Evolutionary conservation across 176 grass and related monocot genomes (phyloP).

Genomic region (Puccinellia tenuiflora): DNA sequence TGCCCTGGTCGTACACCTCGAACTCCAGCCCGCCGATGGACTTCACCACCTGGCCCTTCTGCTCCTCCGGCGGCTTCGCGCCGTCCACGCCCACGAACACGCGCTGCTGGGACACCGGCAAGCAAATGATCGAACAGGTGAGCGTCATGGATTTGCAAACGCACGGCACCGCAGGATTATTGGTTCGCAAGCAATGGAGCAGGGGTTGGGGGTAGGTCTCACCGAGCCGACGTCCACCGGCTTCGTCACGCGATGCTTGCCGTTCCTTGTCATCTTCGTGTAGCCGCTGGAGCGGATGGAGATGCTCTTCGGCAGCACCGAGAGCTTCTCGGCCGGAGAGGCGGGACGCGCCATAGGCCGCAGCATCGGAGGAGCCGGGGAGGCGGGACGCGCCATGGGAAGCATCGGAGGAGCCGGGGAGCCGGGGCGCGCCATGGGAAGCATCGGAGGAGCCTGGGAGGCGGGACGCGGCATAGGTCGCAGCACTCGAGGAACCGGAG

Average conservation of each 20-base stretch:
- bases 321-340: conserved; percentile 36
- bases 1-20: conserved; percentile 92
- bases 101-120: conserved; percentile 44
- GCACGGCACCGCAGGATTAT: background rate
- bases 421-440: background rate
- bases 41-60: background rate
- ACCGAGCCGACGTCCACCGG: conserved; percentile 36
- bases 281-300: conserved; percentile 75
- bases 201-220: conserved; percentile 7
- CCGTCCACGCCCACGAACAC: conserved; percentile 45
- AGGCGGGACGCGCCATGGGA: background rate
- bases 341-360: background rate
- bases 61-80: conserved; percentile 5
- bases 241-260: conserved; percentile 32
- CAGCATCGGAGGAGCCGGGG: background rate
- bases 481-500: too few species aligned
- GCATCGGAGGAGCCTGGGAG: background rate
- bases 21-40: conserved; percentile 47
- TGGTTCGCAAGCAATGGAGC: background rate
- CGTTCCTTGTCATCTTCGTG: conserved; percentile 38
- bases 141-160: background rate
- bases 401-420: background rate
- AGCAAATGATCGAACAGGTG: background rate
- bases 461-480: too few species aligned
- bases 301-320: conserved; percentile 67